Percentiles rank a stretch among this genome's conserved stretches.
Conservation (phyloP, 306 rosid species). For the Notholithocarpus densiflorus region DNA sequence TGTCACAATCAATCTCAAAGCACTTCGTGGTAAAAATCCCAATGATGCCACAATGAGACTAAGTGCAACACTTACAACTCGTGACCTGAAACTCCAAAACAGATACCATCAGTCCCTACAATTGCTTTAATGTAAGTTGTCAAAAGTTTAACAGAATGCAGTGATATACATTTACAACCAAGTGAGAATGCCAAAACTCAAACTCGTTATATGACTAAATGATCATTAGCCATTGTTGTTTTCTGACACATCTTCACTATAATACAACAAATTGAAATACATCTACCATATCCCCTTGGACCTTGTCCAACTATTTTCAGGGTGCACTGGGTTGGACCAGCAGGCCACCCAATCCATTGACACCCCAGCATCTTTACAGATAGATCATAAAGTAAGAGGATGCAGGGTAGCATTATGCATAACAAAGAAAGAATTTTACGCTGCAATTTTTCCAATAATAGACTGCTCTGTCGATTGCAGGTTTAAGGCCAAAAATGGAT, state of each 20-base stretch:
- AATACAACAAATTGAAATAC: background rate
- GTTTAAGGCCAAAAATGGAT: slow-evolving; percentile 85
- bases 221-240: background rate
- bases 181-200: slow-evolving; percentile 11
- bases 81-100: slow-evolving; percentile 53
- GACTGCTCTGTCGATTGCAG: slow-evolving; percentile 45
- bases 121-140: slow-evolving; percentile 5
- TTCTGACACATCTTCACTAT: background rate
- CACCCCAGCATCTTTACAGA: background rate
- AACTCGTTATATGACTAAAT: background rate
- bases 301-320: background rate
- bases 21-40: slow-evolving; percentile 59
- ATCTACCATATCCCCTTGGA: background rate
- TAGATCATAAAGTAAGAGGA: background rate
- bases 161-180: slow-evolving; percentile 2
- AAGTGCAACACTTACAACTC: slow-evolving; percentile 40
- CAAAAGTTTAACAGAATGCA: background rate
- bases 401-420: background rate
- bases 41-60: slow-evolving; percentile 50
- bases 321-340: background rate
- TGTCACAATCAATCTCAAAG: slow-evolving; percentile 51
- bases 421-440: slow-evolving; percentile 33
- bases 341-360: background rate
- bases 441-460: slow-evolving; percentile 44
- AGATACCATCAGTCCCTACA: slow-evolving; percentile 20